These are phyloP conservation scores for Picochlorum sp. DNA, from an alignment of 139 green algal species.

Conservation along the genomic window DNA sequence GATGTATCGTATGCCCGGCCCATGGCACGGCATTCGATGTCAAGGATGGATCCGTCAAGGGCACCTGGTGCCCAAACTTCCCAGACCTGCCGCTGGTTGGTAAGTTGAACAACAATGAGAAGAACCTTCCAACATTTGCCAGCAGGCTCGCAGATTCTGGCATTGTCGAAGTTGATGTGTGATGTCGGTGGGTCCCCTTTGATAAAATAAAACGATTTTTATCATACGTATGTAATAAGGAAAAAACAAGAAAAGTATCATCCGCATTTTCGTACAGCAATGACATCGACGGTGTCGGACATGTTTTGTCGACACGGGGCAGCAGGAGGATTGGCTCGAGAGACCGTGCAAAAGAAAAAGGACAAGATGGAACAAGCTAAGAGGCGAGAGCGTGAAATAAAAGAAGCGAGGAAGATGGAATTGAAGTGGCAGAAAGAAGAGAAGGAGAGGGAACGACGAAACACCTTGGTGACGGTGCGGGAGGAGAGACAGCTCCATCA, in stretches of 20 bases:
- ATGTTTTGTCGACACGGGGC: not conserved
- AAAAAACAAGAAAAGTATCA: too few species aligned
- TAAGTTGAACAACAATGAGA: conserved; percentile 13
- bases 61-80: conserved; percentile 53
- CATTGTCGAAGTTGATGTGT: conserved; percentile 49
- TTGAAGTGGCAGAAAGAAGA: conserved; percentile 1
- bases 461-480: conserved; percentile 32
- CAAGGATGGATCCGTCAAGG: conserved; percentile 46
- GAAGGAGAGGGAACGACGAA: conserved; percentile 9
- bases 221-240: too few species aligned
- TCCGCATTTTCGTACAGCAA: too few species aligned
- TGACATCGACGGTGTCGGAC: not conserved
- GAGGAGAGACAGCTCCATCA: conserved; percentile 19
- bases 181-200: conserved; percentile 1
- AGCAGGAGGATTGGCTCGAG: not conserved
- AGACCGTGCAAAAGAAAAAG: conserved; percentile 6
- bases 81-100: conserved; percentile 50
- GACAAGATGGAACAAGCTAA: conserved; percentile 42
- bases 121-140: conserved; percentile 58
- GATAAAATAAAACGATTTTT: too few species aligned
- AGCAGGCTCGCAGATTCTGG: conserved; percentile 40
- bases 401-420: conserved; percentile 26
- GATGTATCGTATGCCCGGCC: conserved; percentile 60
- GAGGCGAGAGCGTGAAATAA: conserved; percentile 29
- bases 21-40: conserved; percentile 68